These are phyloP conservation scores for Combretum micranthum DNA, from an alignment of 345 rosid species.

Conservation along the genomic window DNA sequence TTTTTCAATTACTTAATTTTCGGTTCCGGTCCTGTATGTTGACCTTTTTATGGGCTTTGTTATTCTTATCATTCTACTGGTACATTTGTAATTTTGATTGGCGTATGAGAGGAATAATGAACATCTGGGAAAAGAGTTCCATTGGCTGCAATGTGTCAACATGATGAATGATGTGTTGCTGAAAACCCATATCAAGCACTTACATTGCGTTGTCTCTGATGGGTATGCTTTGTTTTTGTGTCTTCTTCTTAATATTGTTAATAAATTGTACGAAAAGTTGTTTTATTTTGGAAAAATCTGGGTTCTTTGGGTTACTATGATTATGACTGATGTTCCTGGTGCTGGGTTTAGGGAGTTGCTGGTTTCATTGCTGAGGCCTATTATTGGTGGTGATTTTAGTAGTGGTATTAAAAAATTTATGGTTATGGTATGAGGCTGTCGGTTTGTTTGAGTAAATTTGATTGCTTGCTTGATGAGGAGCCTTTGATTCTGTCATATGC, in stretches of 20 bases:
- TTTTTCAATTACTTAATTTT: too few species aligned
- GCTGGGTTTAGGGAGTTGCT: slow-evolving; percentile 45
- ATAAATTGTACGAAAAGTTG: slow-evolving; percentile 53
- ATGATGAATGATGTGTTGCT: too few species aligned
- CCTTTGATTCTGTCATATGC: slow-evolving; percentile 56
- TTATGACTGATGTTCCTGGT: slow-evolving; percentile 60
- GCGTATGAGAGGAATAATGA: too few species aligned
- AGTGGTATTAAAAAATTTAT: slow-evolving; percentile 63
- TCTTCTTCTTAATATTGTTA: slow-evolving; percentile 31
- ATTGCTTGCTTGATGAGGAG: slow-evolving; percentile 46
- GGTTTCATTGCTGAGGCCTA: slow-evolving; percentile 48
- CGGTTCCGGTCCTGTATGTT: too few species aligned
- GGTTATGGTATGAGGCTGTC: slow-evolving; percentile 68
- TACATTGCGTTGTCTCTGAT: slow-evolving; percentile 67
- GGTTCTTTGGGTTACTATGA: slow-evolving; percentile 55
- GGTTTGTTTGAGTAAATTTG: slow-evolving; percentile 42
- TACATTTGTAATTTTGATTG: too few species aligned
- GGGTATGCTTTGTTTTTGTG: slow-evolving; percentile 55
- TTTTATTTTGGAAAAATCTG: slow-evolving; percentile 44
- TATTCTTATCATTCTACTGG: too few species aligned
- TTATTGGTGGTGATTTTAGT: slow-evolving; percentile 62
- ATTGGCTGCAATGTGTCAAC: too few species aligned
- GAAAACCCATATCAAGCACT: slow-evolving; percentile 45
- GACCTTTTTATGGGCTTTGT: too few species aligned
- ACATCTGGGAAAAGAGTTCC: too few species aligned